Percentiles rank a stretch among this genome's conserved stretches.
Evolutionary conservation across 2,329 filamentous ascomycete species (phyloP).

Genomic region (Xylogone sp.): DNA sequence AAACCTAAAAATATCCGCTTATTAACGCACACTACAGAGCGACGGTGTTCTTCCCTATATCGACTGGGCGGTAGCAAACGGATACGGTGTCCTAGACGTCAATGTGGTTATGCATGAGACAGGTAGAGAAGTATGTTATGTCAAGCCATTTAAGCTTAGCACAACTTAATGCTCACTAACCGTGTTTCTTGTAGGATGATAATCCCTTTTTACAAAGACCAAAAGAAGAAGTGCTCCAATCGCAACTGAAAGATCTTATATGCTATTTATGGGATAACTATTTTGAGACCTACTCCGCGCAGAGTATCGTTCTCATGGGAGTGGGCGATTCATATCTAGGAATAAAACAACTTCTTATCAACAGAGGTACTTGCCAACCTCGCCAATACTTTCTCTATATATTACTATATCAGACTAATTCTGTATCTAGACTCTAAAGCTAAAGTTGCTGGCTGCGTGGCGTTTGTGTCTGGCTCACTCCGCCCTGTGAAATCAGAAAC

Average conservation of each 20-base stretch:
- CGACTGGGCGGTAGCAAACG: slow-evolving; percentile 73
- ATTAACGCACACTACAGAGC: slow-evolving; percentile 49
- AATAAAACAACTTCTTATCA: slow-evolving; percentile 75
- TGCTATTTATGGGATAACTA: slow-evolving; percentile 97
- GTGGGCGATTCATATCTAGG: slow-evolving; percentile 86
- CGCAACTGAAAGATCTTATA: slow-evolving; percentile 67
- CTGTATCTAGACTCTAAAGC: slow-evolving; percentile 55
- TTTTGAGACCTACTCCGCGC: slow-evolving; percentile 70
- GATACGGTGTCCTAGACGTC: slow-evolving; percentile 83
- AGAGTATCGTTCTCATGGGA: slow-evolving; percentile 80
- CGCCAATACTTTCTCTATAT: background rate
- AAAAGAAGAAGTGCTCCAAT: slow-evolving; percentile 44
- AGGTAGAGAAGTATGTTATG: slow-evolving; percentile 50
- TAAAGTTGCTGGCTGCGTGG: slow-evolving; percentile 68
- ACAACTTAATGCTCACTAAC: background rate
- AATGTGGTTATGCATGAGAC: slow-evolving; percentile 81
- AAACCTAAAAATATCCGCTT: slow-evolving; percentile 32
- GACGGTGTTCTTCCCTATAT: slow-evolving; percentile 80
- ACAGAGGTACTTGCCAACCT: slow-evolving; percentile 54
- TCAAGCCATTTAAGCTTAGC: background rate
- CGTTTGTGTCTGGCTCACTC: slow-evolving; percentile 75
- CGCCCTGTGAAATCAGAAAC: slow-evolving; percentile 76
- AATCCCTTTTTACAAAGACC: slow-evolving; percentile 24
- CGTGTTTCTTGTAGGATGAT: background rate
- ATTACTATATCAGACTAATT: slow-evolving; percentile 8